Evolutionary conservation across 495 filamentous ascomycete species (phyloP).

Genomic region (Lasiosphaeria miniovina): DNA sequence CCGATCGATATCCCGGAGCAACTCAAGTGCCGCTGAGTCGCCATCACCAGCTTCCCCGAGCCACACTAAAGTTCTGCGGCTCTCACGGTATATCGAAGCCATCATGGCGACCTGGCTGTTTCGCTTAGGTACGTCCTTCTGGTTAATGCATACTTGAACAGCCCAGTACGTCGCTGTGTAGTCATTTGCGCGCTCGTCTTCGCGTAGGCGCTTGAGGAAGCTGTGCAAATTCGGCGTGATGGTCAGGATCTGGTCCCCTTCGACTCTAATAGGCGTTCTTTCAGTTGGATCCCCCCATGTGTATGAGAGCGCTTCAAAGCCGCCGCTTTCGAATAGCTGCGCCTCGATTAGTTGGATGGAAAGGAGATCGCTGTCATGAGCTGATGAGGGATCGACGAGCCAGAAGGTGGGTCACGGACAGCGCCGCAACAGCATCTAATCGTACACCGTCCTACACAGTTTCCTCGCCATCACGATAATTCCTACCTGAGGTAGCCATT

Average conservation of each 20-base stretch:
- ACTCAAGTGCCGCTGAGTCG: not conserved
- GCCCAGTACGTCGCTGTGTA: not conserved
- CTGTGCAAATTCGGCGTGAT: not conserved
- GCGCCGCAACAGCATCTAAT: too few relatives aligned
- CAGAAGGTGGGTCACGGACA: too few relatives aligned
- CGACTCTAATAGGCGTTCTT: not conserved
- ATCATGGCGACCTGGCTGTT: not conserved
- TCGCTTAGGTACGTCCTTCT: not conserved
- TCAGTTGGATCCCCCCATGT: not conserved
- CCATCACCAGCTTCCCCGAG: not conserved
- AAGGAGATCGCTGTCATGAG: not conserved
- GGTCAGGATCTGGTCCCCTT: not conserved
- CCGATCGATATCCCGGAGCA: not conserved
- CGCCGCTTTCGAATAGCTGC: not conserved
- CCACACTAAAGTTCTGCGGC: not conserved
- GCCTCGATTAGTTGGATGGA: not conserved
- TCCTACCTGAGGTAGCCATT: too few relatives aligned
- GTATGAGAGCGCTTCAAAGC: too few relatives aligned
- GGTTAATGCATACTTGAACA: not conserved
- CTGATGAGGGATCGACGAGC: not conserved
- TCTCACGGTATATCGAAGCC: not conserved
- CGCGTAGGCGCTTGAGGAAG: not conserved
- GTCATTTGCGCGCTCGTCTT: not conserved
- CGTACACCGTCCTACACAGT: too few relatives aligned
- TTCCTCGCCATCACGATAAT: too few relatives aligned